These are phyloP conservation scores for Eimeria brunetti DNA, from an alignment of 169 alveolate species.

Conservation along the genomic window DNA sequence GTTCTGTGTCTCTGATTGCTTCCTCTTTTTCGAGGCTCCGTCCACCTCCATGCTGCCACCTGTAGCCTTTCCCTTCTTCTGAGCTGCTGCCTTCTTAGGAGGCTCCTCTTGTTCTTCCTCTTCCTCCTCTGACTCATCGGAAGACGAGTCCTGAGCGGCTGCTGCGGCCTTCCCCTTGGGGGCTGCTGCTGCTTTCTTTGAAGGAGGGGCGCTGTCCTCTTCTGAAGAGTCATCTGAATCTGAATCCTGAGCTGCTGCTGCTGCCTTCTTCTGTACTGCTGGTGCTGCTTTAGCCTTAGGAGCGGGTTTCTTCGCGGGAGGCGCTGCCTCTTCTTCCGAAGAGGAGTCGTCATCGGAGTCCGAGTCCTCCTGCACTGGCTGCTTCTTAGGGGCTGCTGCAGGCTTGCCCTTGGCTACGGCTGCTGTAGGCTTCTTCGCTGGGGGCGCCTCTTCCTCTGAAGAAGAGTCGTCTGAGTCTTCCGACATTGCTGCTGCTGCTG, in stretches of 20 bases:
- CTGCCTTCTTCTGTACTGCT: constrained; percentile 17
- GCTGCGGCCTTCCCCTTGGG: constrained; percentile 14
- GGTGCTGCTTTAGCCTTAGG: constrained; percentile 39
- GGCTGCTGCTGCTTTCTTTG: background rate
- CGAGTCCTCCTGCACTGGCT: background rate
- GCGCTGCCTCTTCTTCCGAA: constrained; percentile 20
- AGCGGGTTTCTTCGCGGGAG: constrained; percentile 49
- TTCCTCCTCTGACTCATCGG: constrained; percentile 24
- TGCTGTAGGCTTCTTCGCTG: constrained; percentile 32
- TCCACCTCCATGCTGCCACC: constrained; percentile 44
- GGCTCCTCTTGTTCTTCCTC: constrained; percentile 5
- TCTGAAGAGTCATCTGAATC: constrained; percentile 40
- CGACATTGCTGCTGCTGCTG: constrained; percentile 32
- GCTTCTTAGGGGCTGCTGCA: constrained; percentile 40
- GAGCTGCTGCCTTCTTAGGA: background rate
- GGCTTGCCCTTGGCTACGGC: background rate
- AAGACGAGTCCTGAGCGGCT: background rate
- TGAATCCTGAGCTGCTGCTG: background rate
- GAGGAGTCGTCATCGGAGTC: constrained; percentile 60
- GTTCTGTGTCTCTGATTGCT: constrained; percentile 58
- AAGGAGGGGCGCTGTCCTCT: background rate
- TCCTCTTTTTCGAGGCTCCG: constrained; percentile 66
- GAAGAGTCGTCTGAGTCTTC: constrained; percentile 66
- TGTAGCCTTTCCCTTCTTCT: background rate
- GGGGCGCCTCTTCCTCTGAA: constrained; percentile 20